phyloP scores from a whole-genome alignment of 257 asterid species.

The Plantago ovata region DNA sequence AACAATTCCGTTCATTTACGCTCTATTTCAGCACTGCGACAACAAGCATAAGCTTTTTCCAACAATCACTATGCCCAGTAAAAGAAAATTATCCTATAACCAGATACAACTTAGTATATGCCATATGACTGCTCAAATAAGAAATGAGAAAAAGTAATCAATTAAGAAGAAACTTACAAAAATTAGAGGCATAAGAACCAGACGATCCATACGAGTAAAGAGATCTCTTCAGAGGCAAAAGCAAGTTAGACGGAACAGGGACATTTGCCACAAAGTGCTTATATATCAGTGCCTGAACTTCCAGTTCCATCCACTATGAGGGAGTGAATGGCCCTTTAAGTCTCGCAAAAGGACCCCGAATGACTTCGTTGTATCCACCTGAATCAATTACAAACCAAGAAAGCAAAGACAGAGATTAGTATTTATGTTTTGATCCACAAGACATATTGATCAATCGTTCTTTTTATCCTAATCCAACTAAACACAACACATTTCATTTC shows the following conservation, averaged over 20 bases:
- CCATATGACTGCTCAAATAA: neutral
- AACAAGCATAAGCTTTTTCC: too few relatives aligned
- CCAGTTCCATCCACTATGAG: conserved; percentile 91
- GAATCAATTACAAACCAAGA: conserved; percentile 15
- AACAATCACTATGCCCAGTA: neutral
- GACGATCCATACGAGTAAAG: conserved; percentile 54
- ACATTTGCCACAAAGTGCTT: conserved; percentile 76
- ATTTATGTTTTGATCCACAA: neutral
- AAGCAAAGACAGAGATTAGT: conserved; percentile 16
- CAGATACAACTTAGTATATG: neutral
- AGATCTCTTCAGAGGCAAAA: conserved; percentile 64
- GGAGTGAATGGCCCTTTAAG: conserved; percentile 80
- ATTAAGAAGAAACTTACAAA: conserved; percentile 39
- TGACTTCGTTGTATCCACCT: conserved; percentile 40
- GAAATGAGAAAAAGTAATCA: too few relatives aligned
- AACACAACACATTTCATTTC: too few relatives aligned
- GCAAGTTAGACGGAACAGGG: conserved; percentile 78
- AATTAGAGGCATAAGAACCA: conserved; percentile 57
- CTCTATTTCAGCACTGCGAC: too few relatives aligned
- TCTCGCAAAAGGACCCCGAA: conserved; percentile 45
- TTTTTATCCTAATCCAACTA: too few relatives aligned
- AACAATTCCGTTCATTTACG: too few relatives aligned
- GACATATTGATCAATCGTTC: too few relatives aligned
- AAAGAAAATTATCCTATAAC: neutral
- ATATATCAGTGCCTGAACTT: conserved; percentile 88